These are phyloP conservation scores for Ophiostoma australiae DNA, from an alignment of 2,329 filamentous ascomycete species.

Conservation along the genomic window DNA sequence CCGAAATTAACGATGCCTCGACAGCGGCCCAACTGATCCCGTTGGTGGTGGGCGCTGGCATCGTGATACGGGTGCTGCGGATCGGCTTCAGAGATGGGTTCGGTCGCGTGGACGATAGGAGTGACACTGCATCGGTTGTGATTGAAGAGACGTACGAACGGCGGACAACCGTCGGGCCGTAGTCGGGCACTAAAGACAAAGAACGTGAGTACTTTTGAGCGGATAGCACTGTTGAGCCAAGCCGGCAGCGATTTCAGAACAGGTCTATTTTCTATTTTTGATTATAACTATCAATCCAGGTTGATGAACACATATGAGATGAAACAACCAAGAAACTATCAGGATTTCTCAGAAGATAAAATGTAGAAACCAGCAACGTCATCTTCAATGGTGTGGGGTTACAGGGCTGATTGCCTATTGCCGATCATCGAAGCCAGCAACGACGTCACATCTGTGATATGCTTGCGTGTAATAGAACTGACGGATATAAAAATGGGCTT, in stretches of 20 bases:
- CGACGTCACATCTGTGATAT: neutral
- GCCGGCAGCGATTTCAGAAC: neutral
- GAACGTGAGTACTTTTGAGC: neutral
- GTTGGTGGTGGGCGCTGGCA: slow-evolving; percentile 14
- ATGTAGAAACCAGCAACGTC: neutral
- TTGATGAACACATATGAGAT: neutral
- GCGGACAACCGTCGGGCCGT: neutral
- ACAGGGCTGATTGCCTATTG: neutral
- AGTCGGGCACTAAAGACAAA: neutral
- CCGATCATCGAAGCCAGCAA: neutral
- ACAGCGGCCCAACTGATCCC: slow-evolving; percentile 28
- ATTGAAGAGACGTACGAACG: slow-evolving; percentile 27
- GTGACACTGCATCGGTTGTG: slow-evolving; percentile 4
- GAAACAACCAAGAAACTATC: neutral
- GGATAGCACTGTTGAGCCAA: neutral
- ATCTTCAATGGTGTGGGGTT: neutral
- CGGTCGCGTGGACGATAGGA: neutral
- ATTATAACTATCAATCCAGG: neutral
- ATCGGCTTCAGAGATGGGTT: neutral
- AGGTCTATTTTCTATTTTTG: neutral
- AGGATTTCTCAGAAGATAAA: neutral
- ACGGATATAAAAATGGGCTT: neutral
- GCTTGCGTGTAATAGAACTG: neutral
- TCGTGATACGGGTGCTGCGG: slow-evolving; percentile 15
- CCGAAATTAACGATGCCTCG: slow-evolving; percentile 30